A percentile compares a stretch with the other conserved stretches of the same genome.
Conservation (phyloP, 179 eudicot genomes). For the Heliamphora pulchella region DNA sequence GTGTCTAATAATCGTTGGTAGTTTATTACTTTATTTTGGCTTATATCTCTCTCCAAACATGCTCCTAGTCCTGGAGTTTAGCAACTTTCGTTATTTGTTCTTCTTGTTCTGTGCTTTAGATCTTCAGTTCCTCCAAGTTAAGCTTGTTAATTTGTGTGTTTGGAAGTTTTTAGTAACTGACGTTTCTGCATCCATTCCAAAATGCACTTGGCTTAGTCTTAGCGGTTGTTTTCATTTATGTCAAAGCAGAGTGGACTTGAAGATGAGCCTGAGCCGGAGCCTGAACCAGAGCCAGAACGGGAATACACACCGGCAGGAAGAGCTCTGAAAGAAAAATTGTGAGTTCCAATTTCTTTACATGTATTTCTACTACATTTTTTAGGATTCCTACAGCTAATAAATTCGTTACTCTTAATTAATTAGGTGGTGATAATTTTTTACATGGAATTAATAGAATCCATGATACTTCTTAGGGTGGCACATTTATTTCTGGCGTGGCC, state of each 20-base stretch:
- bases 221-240: not conserved
- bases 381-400: not conserved
- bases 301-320: constrained; percentile 82
- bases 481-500: not conserved
- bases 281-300: constrained; percentile 65
- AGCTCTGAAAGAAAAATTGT: constrained; percentile 80
- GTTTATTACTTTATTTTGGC: not conserved
- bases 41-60: not conserved
- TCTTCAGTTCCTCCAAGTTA: not conserved
- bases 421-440: not conserved
- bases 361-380: not conserved
- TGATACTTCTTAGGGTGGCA: not conserved
- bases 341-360: constrained; percentile 31
- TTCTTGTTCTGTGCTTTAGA: not conserved
- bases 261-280: constrained; percentile 63
- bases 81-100: not conserved
- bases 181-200: constrained; percentile 11
- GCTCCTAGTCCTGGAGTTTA: not conserved
- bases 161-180: not conserved
- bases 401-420: not conserved
- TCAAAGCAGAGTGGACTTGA: constrained; percentile 47
- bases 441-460: not conserved
- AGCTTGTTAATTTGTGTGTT: not conserved
- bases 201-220: constrained; percentile 3
- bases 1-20: not conserved